These are phyloP conservation scores for Hypoxylon rubiginosum DNA, from an alignment of 2,329 filamentous ascomycete species.

Conservation along the genomic window DNA sequence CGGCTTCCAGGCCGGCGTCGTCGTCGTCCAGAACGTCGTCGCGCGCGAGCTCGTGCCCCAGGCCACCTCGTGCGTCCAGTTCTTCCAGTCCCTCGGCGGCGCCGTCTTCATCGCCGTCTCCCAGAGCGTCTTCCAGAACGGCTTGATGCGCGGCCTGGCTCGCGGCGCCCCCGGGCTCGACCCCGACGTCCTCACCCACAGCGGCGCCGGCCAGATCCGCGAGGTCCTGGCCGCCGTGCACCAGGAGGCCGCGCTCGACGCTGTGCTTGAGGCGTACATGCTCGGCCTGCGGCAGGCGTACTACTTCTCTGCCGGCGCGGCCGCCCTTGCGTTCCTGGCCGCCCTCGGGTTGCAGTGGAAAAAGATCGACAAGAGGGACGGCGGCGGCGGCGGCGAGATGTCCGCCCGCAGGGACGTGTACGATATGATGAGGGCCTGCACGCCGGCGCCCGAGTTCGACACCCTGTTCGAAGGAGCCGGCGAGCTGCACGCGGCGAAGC, in stretches of 20 bases:
- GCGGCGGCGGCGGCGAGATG: neutral
- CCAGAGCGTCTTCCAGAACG: conserved; percentile 77
- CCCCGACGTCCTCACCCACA: conserved; percentile 63
- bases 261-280: conserved; percentile 64
- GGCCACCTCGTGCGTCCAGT: conserved; percentile 66
- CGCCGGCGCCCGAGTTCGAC: conserved; percentile 36
- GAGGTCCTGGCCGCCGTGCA: conserved; percentile 58
- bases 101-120: conserved; percentile 75
- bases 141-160: conserved; percentile 66
- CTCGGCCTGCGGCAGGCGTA: conserved; percentile 64
- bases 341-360: conserved; percentile 64
- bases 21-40: conserved; percentile 67
- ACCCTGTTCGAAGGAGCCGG: conserved; percentile 32
- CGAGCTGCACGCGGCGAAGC: conserved; percentile 24
- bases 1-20: conserved; percentile 62
- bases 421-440: conserved; percentile 17
- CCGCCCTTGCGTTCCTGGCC: conserved; percentile 60
- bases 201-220: conserved; percentile 65
- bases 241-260: conserved; percentile 57
- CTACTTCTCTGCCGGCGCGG: conserved; percentile 65
- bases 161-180: conserved; percentile 61
- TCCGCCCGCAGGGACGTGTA: neutral
- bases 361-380: conserved; percentile 62
- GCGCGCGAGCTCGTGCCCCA: conserved; percentile 63
- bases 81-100: conserved; percentile 76